Evolutionary conservation across 352 stramenopile genomes (phyloP), one percentile per base, ranked within the genome.

Genomic region (Globisporangium recalcitrans): DNA sequence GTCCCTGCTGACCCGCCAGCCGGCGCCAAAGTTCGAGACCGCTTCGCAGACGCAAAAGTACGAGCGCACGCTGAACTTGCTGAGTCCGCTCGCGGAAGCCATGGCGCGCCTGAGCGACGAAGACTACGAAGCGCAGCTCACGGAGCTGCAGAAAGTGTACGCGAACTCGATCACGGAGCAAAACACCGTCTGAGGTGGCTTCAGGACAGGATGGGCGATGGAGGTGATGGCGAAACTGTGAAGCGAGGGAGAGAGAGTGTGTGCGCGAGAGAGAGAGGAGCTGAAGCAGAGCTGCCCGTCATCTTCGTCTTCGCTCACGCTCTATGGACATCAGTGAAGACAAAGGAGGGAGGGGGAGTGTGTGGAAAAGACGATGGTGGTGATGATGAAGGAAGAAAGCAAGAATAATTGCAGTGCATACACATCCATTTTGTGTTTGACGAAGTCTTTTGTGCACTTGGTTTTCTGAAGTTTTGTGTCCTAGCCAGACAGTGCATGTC

Each of bases 71-170:
- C 73, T 87, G 60, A 72, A 67, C 16, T 62, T 85, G 58, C 74
- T 93, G 26, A 77, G 85, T 58, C 83, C 77, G 38, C 70, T 93
- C 22, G 84, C 84, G n/a, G 81, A 93, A 58, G 72, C 74, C 0
- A 90, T 93, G 78, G 84, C 84, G 47, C 80, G 79, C 1, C 59
- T 90, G 40, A 71, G 70, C 8, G 80, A 91, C 59, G 82, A 89
- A 24, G 81, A 90, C 63, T 93, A 81, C 63, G 84, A 93, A 55
- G 71, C 63, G 60, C 84, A 93, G 68, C 68, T 93, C 56, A 62
- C 70, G n/a, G 74, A 86, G 62, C 60, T 93, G 32, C 83, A 93
- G 61, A 88, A 88, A 68, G 73, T 93, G 52, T 93, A 93, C 69
- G 71, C 72, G n/a, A 75, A 63, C 38, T 67, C 76, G 38, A 67